A percentile compares a stretch with the other conserved stretches of the same genome.
Conservation (phyloP, 2,329 filamentous ascomycete genomes). For the Sporothrix luriei region DNA sequence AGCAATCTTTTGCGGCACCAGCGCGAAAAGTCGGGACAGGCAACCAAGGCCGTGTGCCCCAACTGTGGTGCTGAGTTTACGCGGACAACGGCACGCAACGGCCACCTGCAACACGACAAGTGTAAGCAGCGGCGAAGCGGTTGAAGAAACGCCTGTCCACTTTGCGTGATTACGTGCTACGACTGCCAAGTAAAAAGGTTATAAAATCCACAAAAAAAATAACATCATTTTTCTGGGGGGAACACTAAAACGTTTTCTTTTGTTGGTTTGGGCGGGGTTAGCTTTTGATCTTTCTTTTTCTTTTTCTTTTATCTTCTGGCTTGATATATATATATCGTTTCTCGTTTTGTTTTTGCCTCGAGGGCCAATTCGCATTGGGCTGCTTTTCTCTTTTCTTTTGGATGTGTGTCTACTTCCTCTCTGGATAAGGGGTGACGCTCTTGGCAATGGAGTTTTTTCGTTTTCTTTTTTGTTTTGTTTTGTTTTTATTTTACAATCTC, state of each 20-base stretch:
- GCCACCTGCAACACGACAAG: conserved; percentile 83
- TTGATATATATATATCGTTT: background rate
- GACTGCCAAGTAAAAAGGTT: background rate
- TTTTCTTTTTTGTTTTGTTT: conserved; percentile 32
- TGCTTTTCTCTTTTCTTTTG: background rate
- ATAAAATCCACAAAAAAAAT: conserved; percentile 2
- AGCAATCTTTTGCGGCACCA: conserved; percentile 93
- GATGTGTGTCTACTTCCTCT: too few species aligned
- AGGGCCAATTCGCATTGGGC: conserved; percentile 13
- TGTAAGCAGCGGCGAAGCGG: conserved; percentile 72
- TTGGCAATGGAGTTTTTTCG: conserved; percentile 22
- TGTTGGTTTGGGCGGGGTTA: background rate
- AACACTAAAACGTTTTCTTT: background rate
- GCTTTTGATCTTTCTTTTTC: background rate
- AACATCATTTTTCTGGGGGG: conserved; percentile 4
- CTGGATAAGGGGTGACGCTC: too few species aligned
- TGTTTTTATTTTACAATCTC: conserved; percentile 25
- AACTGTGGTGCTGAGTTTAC: conserved; percentile 94
- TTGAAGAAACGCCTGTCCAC: conserved; percentile 23
- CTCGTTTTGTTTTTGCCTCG: conserved; percentile 2
- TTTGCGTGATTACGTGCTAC: background rate
- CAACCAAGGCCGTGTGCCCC: conserved; percentile 84
- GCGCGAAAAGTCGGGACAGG: conserved; percentile 89
- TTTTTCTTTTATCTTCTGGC: too few species aligned
- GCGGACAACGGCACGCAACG: conserved; percentile 82